Conservation (phyloP, 2,329 filamentous ascomycete genomes). For the Pestalotiopsis sp. region DNA sequence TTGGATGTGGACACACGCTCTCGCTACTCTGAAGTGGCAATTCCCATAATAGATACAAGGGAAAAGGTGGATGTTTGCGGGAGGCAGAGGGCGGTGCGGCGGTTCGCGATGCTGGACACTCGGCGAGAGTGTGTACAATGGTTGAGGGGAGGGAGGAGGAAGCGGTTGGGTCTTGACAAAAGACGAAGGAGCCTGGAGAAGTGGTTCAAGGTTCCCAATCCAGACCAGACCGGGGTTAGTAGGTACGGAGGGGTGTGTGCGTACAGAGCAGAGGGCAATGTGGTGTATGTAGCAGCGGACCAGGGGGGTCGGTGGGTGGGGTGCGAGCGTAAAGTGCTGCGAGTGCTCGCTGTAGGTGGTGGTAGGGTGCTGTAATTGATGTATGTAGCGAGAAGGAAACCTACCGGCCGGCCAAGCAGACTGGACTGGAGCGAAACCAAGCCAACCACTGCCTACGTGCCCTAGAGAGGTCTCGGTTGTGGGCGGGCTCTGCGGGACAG, state of each 20-base stretch:
- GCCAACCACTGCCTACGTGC: background rate
- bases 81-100: conserved; percentile 19
- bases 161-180: conserved; percentile 24
- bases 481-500: background rate
- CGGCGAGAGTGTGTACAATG: conserved; percentile 22
- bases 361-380: too few species aligned
- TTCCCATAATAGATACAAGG: conserved; percentile 21
- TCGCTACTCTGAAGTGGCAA: conserved; percentile 17
- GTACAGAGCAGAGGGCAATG: background rate
- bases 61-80: conserved; percentile 19
- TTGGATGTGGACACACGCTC: conserved; percentile 22
- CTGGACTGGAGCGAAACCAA: too few species aligned
- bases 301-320: background rate
- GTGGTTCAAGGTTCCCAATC: conserved; percentile 15
- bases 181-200: conserved; percentile 16
- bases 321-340: background rate
- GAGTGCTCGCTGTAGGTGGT: background rate
- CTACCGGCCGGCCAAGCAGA: too few species aligned
- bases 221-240: conserved; percentile 12
- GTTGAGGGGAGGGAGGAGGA: conserved; percentile 20
- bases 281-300: background rate
- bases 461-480: background rate
- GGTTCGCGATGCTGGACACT: conserved; percentile 26
- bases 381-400: too few species aligned
- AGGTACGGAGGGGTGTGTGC: conserved; percentile 5